phyloP scores from a whole-genome alignment of 2,329 filamentous ascomycete genomes.

The Claviceps africana region DNA sequence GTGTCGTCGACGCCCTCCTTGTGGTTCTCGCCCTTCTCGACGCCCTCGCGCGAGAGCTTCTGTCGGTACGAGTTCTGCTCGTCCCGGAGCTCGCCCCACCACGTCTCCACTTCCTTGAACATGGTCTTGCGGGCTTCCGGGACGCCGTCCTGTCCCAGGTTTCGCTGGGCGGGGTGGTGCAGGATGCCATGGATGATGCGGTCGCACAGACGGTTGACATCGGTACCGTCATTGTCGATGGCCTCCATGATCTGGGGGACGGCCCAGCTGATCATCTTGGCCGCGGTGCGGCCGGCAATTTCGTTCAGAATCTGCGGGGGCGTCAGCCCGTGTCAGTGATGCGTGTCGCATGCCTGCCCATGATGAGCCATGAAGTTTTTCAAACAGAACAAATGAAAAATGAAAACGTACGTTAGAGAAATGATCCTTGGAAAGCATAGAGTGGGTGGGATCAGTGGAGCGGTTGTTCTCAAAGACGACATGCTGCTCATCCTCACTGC shows the following conservation, averaged over 20 bases:
- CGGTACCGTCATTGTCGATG: constrained; percentile 64
- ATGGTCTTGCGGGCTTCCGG: constrained; percentile 59
- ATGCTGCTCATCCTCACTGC: constrained; percentile 69
- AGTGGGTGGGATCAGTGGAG: constrained; percentile 75
- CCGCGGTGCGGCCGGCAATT: constrained; percentile 69
- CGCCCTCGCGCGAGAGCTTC: constrained; percentile 66
- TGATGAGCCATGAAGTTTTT: too few species aligned
- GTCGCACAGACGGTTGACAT: constrained; percentile 56
- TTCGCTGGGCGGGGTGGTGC: constrained; percentile 72
- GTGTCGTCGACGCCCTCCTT: constrained; percentile 72
- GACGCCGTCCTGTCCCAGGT: constrained; percentile 55
- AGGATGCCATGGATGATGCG: constrained; percentile 72
- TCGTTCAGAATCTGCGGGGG: constrained; percentile 62
- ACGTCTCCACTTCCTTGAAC: constrained; percentile 67
- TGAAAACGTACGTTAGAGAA: constrained; percentile 56
- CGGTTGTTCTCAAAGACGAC: constrained; percentile 73
- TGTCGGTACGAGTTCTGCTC: constrained; percentile 51
- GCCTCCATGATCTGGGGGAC: constrained; percentile 80
- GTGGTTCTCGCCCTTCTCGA: constrained; percentile 67
- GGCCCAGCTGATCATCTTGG: constrained; percentile 66
- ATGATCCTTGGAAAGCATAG: constrained; percentile 92
- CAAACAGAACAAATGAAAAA: too few species aligned
- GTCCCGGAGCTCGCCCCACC: constrained; percentile 61
- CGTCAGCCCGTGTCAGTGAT: not conserved
- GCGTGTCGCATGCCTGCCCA: too few species aligned